These are phyloP conservation scores for Arachnomyces sp. DNA, from an alignment of 2,329 filamentous ascomycete species.

Conservation along the genomic window DNA sequence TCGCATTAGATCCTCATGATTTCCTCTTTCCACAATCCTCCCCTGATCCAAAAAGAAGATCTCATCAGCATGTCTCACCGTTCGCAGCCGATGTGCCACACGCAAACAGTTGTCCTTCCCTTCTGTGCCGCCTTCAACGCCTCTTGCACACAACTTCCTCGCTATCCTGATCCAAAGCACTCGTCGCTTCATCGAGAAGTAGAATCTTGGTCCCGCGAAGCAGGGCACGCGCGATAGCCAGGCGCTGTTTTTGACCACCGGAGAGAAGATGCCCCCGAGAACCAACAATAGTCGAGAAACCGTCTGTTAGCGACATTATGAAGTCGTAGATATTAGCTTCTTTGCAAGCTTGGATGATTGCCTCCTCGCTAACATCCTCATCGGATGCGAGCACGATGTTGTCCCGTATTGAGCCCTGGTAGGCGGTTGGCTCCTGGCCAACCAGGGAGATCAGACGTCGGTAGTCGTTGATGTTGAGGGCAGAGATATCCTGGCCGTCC, in stretches of 20 bases:
- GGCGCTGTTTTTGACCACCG: constrained; percentile 88
- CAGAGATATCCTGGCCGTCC: constrained; percentile 29
- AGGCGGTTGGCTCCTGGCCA: constrained; percentile 18
- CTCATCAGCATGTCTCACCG: constrained; percentile 36
- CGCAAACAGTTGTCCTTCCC: constrained; percentile 32
- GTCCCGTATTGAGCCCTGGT: constrained; percentile 12
- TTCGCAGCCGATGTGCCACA: constrained; percentile 40
- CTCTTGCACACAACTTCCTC: constrained; percentile 78
- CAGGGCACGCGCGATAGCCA: constrained; percentile 74
- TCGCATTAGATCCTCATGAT: constrained; percentile 31
- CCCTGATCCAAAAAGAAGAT: constrained; percentile 40
- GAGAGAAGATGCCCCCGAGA: constrained; percentile 74
- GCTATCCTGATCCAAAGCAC: constrained; percentile 76
- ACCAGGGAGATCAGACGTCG: constrained; percentile 12
- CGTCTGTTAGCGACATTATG: constrained; percentile 62
- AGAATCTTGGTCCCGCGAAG: constrained; percentile 75
- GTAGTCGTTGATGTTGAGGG: constrained; percentile 22
- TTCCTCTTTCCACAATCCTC: constrained; percentile 37
- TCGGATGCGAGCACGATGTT: constrained; percentile 4
- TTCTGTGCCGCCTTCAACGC: constrained; percentile 66
- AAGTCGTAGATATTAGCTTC: constrained; percentile 64
- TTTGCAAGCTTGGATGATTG: constrained; percentile 10
- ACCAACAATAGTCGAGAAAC: constrained; percentile 76
- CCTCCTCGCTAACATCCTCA: constrained; percentile 12
- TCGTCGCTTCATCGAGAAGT: constrained; percentile 84